Base-by-base conservation (phyloP, 805 yeast species). In the Ogataea wickerhamii region DNA sequence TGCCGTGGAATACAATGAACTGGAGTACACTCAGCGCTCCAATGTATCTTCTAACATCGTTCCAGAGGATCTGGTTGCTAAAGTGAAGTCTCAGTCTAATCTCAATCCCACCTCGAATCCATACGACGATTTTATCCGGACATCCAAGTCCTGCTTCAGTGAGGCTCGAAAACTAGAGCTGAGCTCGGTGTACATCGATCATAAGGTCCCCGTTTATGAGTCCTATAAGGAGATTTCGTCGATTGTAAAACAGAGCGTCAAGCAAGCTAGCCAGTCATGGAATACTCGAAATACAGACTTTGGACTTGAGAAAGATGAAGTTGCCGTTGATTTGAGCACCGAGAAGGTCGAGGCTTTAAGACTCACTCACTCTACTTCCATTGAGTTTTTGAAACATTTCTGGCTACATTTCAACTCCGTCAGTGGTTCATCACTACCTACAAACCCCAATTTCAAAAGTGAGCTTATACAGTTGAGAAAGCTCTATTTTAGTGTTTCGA, bases 311-410 rank as follows among this genome's bases (percentile, higher is more conserved):
- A 44, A 45, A 22, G 51, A 48, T 19, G 58, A 62, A 32, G 60
- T 45, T 37, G 64, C 61, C 18, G 66, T 64, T 28, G 63, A 60
- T 13, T 24, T 50, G 13, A 40, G 52, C 6, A 37, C 34, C 14
- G 49, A 46, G 25, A 49, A 49, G 36, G 41, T 60, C 16, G 84
- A 80, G 34, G 67, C 71, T 31, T 63, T 84, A 25, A 63, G 80
- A 35, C 59, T 82, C 28, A 69, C 82, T 12, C 89, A 85, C 54
- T 75, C 82, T 1, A 82, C 93, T 0, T 77, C 89, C 2, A 70
- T 80, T 25, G 94, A 84, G 56, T 85, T 84, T 54, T 60, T 85
- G 28, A 74, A 78, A 40, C 94, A 84, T 56, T 85, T 83, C 56
- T 85, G 89, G 83, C 55, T 71, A 1, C 80, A 78, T 53, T 75